A percentile compares a stretch with the other conserved stretches of the same genome.
phyloP scores from a whole-genome alignment of 2,329 filamentous ascomycete genomes.

The Cercospora zeae-maydis region DNA sequence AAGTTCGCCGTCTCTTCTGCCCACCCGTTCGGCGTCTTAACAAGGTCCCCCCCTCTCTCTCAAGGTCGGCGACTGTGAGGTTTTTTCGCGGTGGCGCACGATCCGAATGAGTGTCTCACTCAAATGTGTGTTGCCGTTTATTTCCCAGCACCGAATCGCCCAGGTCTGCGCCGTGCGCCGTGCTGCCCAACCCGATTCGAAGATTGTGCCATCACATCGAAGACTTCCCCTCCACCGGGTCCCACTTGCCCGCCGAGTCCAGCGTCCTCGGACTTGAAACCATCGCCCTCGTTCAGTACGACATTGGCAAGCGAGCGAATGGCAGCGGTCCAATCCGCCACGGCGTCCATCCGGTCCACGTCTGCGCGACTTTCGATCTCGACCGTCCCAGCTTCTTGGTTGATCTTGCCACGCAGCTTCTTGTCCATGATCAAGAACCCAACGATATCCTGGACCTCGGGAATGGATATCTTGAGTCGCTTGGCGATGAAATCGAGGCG shows the following conservation, averaged over 20 bases:
- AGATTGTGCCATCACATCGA: conserved; percentile 5
- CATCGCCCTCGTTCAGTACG: conserved; percentile 74
- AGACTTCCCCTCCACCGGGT: conserved; percentile 2
- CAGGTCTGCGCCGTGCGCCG: conserved; percentile 1
- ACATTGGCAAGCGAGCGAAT: conserved; percentile 66
- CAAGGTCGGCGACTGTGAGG: not conserved
- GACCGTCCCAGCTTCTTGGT: conserved; percentile 80
- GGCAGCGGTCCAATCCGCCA: conserved; percentile 68
- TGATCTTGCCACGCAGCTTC: conserved; percentile 80
- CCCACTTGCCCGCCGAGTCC: conserved; percentile 5
- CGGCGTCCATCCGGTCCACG: conserved; percentile 67
- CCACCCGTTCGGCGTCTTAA: not conserved
- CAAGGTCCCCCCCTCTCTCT: too few species aligned
- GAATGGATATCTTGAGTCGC: conserved; percentile 77
- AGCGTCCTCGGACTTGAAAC: conserved; percentile 54
- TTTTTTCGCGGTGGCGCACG: not conserved
- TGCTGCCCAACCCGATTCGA: not conserved
- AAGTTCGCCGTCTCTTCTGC: not conserved
- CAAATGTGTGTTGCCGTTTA: conserved; percentile 1
- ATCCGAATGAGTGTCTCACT: conserved; percentile 1
- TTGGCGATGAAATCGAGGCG: conserved; percentile 81
- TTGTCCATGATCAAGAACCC: conserved; percentile 89
- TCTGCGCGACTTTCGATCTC: conserved; percentile 74
- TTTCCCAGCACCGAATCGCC: conserved; percentile 1
- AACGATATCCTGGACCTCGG: conserved; percentile 92